Percentiles rank a stretch among this genome's conserved stretches.
Evolutionary conservation across 2,329 filamentous ascomycete species (phyloP).

Genomic region (Colletotrichum sp.): DNA sequence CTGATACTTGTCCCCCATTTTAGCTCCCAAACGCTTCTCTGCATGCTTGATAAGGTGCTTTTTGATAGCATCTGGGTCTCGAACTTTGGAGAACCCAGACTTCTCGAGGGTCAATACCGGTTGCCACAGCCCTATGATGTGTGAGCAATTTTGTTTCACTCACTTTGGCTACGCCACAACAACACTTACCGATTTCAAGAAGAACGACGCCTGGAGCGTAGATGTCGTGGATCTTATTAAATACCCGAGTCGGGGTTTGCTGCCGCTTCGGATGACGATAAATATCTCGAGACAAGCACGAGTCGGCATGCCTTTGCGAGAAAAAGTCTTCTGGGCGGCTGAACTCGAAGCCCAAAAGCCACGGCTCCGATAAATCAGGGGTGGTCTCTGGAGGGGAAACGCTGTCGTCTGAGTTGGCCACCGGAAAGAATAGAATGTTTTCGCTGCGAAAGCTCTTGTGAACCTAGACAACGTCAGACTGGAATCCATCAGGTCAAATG

Average conservation of each 20-base stretch:
- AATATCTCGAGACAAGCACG: not conserved
- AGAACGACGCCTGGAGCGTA: not conserved
- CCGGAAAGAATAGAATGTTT: not conserved
- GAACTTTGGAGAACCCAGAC: not conserved
- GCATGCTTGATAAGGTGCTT: not conserved
- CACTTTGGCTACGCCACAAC: rapidly evolving
- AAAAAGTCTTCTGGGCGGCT: not conserved
- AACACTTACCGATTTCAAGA: not conserved
- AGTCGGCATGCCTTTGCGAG: not conserved
- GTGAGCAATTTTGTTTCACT: rapidly evolving
- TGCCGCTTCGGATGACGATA: not conserved
- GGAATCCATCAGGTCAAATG: too few relatives aligned
- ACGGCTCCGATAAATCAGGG: rapidly evolving
- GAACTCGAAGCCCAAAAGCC: not conserved
- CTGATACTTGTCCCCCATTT: not conserved
- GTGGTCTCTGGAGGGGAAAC: too few relatives aligned
- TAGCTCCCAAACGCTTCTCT: not conserved
- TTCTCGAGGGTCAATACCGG: not conserved
- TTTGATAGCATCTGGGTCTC: not conserved
- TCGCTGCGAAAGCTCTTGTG: not conserved
- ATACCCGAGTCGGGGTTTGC: not conserved
- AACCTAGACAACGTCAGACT: too few relatives aligned
- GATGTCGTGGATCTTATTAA: not conserved
- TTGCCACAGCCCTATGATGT: not conserved
- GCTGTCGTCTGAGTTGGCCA: too few relatives aligned